A percentile compares a stretch with the other conserved stretches of the same genome.
Evolutionary conservation across 192 early-diverging fungal species (phyloP).

Genomic region (Physocladia obscura): DNA sequence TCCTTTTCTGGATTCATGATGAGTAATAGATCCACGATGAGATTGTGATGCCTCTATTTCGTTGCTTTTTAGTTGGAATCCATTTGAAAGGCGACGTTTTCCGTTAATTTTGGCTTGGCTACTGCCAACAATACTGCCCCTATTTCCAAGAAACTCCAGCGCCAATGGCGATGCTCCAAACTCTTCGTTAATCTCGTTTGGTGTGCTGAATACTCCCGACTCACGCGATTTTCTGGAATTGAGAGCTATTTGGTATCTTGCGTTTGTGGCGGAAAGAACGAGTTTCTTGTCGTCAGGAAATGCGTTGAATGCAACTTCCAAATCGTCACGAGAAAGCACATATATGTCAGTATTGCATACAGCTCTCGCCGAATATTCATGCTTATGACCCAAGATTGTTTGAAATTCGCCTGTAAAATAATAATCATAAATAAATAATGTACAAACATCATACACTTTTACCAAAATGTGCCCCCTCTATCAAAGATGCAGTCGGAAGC

Average conservation of each 20-base stretch:
- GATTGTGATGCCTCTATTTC: too few species aligned
- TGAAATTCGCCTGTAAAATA: slow-evolving; percentile 44
- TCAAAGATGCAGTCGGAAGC: slow-evolving; percentile 41
- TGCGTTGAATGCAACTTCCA: slow-evolving; percentile 41
- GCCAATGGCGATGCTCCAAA: slow-evolving; percentile 4
- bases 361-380: slow-evolving; percentile 49
- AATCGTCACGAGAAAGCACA: slow-evolving; percentile 46
- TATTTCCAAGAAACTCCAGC: too few species aligned
- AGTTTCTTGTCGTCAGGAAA: slow-evolving; percentile 44
- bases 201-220: neutral
- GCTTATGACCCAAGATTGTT: slow-evolving; percentile 46
- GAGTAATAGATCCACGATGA: too few species aligned
- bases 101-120: neutral
- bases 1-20: too few species aligned
- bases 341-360: slow-evolving; percentile 58
- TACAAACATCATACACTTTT: neutral
- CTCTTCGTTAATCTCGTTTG: neutral
- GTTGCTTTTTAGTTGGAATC: slow-evolving; percentile 6
- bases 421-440: neutral
- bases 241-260: slow-evolving; percentile 31
- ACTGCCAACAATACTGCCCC: neutral
- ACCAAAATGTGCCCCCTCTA: slow-evolving; percentile 56
- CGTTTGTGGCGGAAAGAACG: slow-evolving; percentile 36
- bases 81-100: slow-evolving; percentile 18
- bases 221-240: slow-evolving; percentile 24